Conservation (phyloP, 805 yeast species). For the Candida adriatica region DNA sequence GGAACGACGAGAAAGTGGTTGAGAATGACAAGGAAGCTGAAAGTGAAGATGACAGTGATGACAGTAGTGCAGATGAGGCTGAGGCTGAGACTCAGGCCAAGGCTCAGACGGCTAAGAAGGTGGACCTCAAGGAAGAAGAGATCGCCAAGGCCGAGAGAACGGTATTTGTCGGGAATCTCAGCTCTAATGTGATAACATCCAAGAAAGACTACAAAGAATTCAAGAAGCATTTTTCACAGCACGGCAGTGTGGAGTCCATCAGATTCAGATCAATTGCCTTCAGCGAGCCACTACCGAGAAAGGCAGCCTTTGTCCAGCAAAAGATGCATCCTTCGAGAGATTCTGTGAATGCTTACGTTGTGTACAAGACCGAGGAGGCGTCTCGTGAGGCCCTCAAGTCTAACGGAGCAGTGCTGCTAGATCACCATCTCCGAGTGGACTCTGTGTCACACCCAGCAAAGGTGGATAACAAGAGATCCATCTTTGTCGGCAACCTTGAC, state of each 20-base stretch:
- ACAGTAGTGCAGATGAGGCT: conserved; percentile 65
- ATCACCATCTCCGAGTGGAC: conserved; percentile 83
- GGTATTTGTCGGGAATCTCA: conserved; percentile 82
- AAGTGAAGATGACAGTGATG: no score
- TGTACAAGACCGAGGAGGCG: conserved; percentile 50
- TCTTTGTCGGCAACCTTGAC: conserved; percentile 90
- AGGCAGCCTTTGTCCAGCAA: conserved; percentile 81
- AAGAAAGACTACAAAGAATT: conserved; percentile 57
- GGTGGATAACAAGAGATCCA: conserved; percentile 74
- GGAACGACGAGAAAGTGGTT: conserved; percentile 91
- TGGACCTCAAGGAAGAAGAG: conserved; percentile 65
- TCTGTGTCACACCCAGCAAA: conserved; percentile 87
- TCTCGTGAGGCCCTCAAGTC: conserved; percentile 37
- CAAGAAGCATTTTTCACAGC: conserved; percentile 47
- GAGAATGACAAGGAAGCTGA: no score
- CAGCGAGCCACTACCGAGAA: conserved; percentile 81
- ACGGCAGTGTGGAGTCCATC: conserved; percentile 52
- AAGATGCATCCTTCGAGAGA: conserved; percentile 72
- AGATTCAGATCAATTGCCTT: conserved; percentile 92
- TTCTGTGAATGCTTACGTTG: conserved; percentile 83
- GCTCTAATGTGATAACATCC: conserved; percentile 54
- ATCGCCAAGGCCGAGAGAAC: conserved; percentile 79
- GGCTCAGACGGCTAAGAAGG: conserved; percentile 30
- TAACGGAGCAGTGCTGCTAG: conserved; percentile 63
- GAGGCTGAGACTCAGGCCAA: conserved; percentile 67